Evolutionary conservation across 2,329 filamentous ascomycete species (phyloP), one percentile per base, ranked within the genome.

Genomic region (Cladophialophora exuberans): DNA sequence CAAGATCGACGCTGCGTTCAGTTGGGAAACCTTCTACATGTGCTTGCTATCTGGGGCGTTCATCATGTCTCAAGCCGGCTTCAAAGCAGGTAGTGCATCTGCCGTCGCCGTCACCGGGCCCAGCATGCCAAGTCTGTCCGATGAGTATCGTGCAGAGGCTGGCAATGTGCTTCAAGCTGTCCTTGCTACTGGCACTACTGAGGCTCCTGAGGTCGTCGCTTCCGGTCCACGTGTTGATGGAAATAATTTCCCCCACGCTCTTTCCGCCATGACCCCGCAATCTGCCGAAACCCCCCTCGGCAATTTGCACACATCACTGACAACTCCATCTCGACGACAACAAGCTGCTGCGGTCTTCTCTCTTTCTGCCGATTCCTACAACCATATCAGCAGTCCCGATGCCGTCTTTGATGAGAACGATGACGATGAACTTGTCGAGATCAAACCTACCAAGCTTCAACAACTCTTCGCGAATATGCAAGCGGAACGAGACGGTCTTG

Each of bases 1-100:
- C 36, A 62, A 79, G 56, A 81, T 86, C 58, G 86, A 90, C 64
- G 89, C 92, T 66, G 89, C 90, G 47, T 76, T 77, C 67, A 77
- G 75, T 67, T 77, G 75, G 75, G 76, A 77, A 84, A 90, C 66
- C 76, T 97, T 66, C 81, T 97, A 71, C 87, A 96, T 97, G 90
- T 88, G 97, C 64, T 88, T 99, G 69, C 87, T 99, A 51, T 92
- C 96, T 62, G 94, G 94, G 69, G 94, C 94, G 49, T 96, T 97
- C 69, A 91, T 97, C 65, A 88, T 94, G 59, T 97, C 93, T 26
- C 95, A 92, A 74, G 85, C 85, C 64, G 83, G 85, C 39, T 79
- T 49, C 46, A 6, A 77, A 82, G 64, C 72, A 36, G 83, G 86
- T 33, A 83, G 84, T 63, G 86, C 95, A 64, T 88, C 93, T 53